Evolutionary conservation across 1,284 basidiomycete genomes (phyloP), one percentile per base, ranked within the genome.

Genomic region (Moesziomyces antarcticus): DNA sequence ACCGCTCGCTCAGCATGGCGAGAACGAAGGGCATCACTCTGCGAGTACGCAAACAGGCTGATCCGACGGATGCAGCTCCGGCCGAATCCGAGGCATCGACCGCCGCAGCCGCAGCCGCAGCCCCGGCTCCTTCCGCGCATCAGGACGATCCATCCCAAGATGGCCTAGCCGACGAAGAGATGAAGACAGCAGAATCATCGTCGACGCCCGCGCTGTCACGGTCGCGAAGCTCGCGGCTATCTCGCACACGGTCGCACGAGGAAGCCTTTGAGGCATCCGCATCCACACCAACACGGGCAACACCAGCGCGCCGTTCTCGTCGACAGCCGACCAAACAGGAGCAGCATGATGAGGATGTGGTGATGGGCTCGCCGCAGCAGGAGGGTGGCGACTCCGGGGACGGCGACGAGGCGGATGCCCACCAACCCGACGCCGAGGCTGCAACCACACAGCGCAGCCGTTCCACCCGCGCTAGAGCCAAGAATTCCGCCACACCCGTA

Each of bases 21-120:
- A 43, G 70, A 25, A 73, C 70, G 16, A 73, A 73, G 44, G 62
- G 66, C 3, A 74, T 74, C 62, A 70, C 66, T 5, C 48, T 74
- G 30, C 56, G 62, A 46, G 62, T 74, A 5, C 72, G 72, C 50
- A 69, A 68, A 47, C 45, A 50, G n/a, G 40, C 52, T 3, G 48
- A 48, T 16, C 40, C 35, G 11, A 44, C 43, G 24, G 56, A 62
- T 9, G 63, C 62, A 40, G 53, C 51, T 41, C 16, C 48, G 20
- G 10, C 16, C 35, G 35, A 37, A 14, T 37, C 14, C 14, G 35
- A 46, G 22, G 44, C 50, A 4, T 13, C 22, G 37, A 37, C 50
- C 3, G 21, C 42, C 21, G 41, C 50, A 5, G 21, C 42, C 21
- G 51, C 45, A 51, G 20, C 41, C 41, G 20, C 33, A 25, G 24